A percentile compares a stretch with the other conserved stretches of the same genome.
phyloP scores from a whole-genome alignment of 768 basidiomycete species.

The Saitozyma sp. region DNA sequence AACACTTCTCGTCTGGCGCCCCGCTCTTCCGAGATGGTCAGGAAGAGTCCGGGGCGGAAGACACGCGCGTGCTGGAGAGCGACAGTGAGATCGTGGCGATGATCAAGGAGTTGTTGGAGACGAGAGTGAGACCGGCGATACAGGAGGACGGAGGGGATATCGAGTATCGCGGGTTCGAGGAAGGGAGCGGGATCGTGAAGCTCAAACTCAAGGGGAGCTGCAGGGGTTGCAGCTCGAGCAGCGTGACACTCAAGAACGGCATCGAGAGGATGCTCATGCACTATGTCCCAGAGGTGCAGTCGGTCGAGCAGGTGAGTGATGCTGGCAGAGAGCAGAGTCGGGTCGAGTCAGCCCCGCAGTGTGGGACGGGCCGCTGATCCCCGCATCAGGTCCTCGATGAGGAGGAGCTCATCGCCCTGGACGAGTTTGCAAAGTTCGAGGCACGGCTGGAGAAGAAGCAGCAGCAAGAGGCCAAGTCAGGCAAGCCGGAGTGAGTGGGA shows the following conservation, averaged over 20 bases:
- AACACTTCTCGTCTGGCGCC: constrained; percentile 89
- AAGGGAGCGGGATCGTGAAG: constrained; percentile 72
- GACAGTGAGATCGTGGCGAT: constrained; percentile 97
- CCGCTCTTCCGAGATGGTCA: constrained; percentile 79
- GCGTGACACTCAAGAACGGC: constrained; percentile 92
- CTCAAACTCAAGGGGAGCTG: constrained; percentile 96
- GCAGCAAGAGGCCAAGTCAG: constrained; percentile 12
- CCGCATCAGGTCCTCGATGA: constrained; percentile 74
- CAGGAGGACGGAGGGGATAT: constrained; percentile 99
- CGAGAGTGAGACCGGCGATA: constrained; percentile 90
- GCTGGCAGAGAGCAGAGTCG: neutral
- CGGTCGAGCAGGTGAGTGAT: constrained; percentile 52
- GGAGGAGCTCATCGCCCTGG: constrained; percentile 81
- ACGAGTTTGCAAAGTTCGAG: constrained; percentile 70
- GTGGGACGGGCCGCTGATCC: too few relatives aligned
- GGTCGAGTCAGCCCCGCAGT: neutral
- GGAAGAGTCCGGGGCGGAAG: constrained; percentile 76
- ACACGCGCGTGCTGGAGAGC: constrained; percentile 87
- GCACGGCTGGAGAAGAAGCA: constrained; percentile 41
- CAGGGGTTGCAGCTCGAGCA: constrained; percentile 88
- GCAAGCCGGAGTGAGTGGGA: constrained; percentile 33
- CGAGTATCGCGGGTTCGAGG: constrained; percentile 87
- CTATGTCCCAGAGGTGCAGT: constrained; percentile 71
- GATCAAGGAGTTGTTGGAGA: constrained; percentile 97
- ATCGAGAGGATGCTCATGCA: constrained; percentile 99